Conservation (phyloP, 805 yeast species). For the Cyberlindnera galapagoensis region DNA sequence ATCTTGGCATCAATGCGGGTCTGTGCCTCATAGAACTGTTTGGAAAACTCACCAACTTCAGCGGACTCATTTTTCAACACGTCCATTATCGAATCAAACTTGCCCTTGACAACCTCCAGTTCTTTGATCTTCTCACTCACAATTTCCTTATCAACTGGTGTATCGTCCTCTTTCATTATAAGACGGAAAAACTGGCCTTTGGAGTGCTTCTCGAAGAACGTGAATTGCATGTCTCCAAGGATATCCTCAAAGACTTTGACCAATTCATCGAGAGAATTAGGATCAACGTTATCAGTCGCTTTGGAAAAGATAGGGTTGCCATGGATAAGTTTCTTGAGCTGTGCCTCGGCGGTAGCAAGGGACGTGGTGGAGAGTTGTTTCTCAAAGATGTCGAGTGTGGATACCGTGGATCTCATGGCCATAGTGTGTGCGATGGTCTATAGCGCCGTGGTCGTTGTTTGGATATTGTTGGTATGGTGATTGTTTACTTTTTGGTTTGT, state of each 20-base stretch:
- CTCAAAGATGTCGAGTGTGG: no score
- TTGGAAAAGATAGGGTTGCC: no score
- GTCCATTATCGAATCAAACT: background rate
- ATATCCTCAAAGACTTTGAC: slow-evolving; percentile 27
- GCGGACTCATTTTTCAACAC: background rate
- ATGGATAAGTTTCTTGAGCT: no score
- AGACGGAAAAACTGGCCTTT: slow-evolving; percentile 58
- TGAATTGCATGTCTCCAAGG: slow-evolving; percentile 51
- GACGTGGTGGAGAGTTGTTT: no score
- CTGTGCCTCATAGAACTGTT: background rate
- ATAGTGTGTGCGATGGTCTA: no score
- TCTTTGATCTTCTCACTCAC: slow-evolving; percentile 3
- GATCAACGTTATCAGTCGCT: slow-evolving; percentile 18
- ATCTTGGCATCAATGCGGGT: no score
- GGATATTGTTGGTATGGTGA: no score
- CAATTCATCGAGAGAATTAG: slow-evolving; percentile 30
- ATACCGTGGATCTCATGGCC: no score
- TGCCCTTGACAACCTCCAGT: slow-evolving; percentile 1
- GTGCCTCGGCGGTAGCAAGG: no score
- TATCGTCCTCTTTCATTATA: slow-evolving; percentile 31
- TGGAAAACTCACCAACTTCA: background rate
- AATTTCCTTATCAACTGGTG: background rate
- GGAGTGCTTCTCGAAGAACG: slow-evolving; percentile 66
- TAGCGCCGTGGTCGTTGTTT: no score
- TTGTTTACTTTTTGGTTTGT: no score